Conservation (phyloP, 768 basidiomycete species). For the Suillus bovinus region DNA sequence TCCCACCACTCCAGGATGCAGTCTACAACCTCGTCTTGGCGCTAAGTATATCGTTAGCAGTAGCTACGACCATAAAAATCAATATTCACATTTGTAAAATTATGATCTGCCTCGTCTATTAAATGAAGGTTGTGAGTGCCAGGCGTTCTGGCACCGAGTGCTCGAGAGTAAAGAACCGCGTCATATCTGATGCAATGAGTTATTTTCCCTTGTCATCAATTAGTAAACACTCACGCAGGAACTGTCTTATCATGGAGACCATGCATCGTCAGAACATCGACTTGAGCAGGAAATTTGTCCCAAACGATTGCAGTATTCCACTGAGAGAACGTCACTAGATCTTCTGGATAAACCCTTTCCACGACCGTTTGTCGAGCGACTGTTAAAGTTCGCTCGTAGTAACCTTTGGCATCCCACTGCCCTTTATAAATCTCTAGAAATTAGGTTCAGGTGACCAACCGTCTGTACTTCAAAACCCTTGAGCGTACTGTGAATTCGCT, state of each 20-base stretch:
- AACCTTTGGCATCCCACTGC: slow-evolving; percentile 56
- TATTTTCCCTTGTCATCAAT: not conserved
- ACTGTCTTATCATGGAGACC: slow-evolving; percentile 71
- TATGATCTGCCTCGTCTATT: slow-evolving; percentile 78
- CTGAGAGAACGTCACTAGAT: slow-evolving; percentile 58
- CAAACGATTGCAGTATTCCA: slow-evolving; percentile 73
- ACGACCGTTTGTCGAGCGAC: slow-evolving; percentile 65
- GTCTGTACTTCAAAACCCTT: not conserved
- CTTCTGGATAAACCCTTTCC: slow-evolving; percentile 54
- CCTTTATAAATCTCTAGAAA: slow-evolving; percentile 43
- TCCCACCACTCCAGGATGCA: slow-evolving; percentile 71
- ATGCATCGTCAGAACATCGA: slow-evolving; percentile 76
- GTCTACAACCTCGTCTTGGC: slow-evolving; percentile 66
- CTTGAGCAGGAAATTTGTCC: slow-evolving; percentile 59
- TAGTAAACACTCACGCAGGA: slow-evolving; percentile 54
- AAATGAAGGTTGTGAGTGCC: slow-evolving; percentile 74
- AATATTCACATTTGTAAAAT: slow-evolving; percentile 56
- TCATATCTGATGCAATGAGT: slow-evolving; percentile 53
- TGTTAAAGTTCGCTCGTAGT: slow-evolving; percentile 58
- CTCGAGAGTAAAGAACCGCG: slow-evolving; percentile 65
- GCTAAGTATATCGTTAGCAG: slow-evolving; percentile 30
- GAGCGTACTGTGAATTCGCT: slow-evolving; percentile 31
- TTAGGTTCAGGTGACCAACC: slow-evolving; percentile 6
- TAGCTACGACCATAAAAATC: slow-evolving; percentile 3
- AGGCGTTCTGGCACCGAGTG: slow-evolving; percentile 53